These are phyloP conservation scores for Camellia oleifera DNA, from an alignment of 179 eudicot species.

Conservation along the genomic window DNA sequence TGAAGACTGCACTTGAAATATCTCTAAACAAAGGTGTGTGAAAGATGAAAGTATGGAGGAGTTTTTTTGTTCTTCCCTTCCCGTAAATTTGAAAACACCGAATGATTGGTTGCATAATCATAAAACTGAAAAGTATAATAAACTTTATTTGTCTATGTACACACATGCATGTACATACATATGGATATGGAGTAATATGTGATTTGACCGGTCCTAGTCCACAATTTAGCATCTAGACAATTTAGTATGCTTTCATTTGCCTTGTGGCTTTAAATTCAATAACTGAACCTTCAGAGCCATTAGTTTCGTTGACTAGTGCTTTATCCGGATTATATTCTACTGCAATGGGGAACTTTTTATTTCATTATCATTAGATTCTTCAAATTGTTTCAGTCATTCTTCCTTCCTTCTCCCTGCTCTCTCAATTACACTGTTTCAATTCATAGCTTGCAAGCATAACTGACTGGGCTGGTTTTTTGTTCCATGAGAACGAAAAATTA, in stretches of 20 bases:
- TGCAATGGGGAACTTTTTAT: background rate
- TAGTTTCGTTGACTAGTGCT: background rate
- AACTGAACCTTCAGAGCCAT: background rate
- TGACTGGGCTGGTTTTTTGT: background rate
- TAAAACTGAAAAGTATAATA: background rate
- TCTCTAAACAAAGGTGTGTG: conserved; percentile 42
- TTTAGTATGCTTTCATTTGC: background rate
- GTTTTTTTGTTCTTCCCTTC: background rate
- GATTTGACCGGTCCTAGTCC: background rate
- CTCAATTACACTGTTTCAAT: background rate
- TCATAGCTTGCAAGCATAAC: background rate
- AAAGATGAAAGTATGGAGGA: background rate
- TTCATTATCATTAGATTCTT: background rate
- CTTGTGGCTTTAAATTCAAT: background rate
- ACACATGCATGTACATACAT: background rate
- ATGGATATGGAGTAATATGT: background rate
- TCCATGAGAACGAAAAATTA: background rate
- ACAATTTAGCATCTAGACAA: background rate
- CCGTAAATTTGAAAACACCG: background rate
- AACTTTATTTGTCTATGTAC: background rate
- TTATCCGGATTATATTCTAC: background rate
- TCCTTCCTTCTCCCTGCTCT: background rate
- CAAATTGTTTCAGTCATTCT: background rate
- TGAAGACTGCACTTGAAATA: conserved; percentile 80
- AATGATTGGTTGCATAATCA: background rate